Conservation (phyloP, 169 alveolate species). For the Babesia bigemina region DNA sequence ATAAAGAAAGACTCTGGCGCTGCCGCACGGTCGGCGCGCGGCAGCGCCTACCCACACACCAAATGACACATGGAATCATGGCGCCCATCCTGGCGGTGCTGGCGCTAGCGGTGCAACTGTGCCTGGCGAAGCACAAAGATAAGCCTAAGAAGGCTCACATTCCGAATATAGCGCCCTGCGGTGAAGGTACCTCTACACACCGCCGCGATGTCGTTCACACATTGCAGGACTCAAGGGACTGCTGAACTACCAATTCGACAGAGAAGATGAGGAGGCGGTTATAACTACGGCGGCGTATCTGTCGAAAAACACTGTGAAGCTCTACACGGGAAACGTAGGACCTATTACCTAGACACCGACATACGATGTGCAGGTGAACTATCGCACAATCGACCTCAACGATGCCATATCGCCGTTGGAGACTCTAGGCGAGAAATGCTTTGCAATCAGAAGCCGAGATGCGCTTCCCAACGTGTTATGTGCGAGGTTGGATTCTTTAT, state of each 20-base stretch:
- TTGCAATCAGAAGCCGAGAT: constrained; percentile 65
- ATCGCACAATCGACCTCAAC: constrained; percentile 69
- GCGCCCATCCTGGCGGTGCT: background rate
- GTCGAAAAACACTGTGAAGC: constrained; percentile 45
- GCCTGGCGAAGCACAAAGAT: constrained; percentile 29
- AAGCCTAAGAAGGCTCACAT: background rate
- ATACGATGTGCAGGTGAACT: constrained; percentile 30
- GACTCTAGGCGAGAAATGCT: constrained; percentile 74
- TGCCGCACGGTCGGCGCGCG: background rate
- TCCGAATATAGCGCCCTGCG: constrained; percentile 10
- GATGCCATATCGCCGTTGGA: constrained; percentile 73
- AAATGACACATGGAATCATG: constrained; percentile 17
- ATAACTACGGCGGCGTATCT: constrained; percentile 60
- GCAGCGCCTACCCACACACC: constrained; percentile 33
- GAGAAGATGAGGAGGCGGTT: constrained; percentile 57
- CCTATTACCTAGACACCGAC: background rate
- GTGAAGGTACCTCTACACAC: constrained; percentile 46
- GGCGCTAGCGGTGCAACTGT: background rate
- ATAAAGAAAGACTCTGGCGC: background rate
- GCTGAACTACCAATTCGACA: constrained; percentile 45
- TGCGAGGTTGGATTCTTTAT: constrained; percentile 29
- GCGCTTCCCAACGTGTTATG: constrained; percentile 56
- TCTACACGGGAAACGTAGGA: constrained; percentile 67
- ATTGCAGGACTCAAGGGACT: constrained; percentile 56
- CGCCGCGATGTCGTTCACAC: constrained; percentile 16